Evolutionary conservation across 345 rosid genomes (phyloP).

Genomic region (Chamaenerion angustifolium): DNA sequence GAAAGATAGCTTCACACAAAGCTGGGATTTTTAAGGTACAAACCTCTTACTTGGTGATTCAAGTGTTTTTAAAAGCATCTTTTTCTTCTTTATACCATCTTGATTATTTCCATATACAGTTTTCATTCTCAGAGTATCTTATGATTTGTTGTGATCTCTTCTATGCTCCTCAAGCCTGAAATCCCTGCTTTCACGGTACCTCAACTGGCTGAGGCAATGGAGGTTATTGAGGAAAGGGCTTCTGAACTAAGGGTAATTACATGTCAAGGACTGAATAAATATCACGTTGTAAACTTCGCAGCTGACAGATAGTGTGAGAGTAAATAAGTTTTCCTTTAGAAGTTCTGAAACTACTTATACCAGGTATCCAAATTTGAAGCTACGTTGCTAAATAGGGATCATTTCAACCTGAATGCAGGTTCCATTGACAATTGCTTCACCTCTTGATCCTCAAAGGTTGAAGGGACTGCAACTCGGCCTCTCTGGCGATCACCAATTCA

Average conservation of each 20-base stretch:
- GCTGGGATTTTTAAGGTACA: constrained; percentile 93
- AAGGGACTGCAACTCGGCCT: constrained; percentile 48
- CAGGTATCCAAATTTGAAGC: too few relatives aligned
- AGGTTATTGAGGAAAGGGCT: constrained; percentile 47
- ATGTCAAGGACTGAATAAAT: not conserved
- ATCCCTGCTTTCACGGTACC: constrained; percentile 73
- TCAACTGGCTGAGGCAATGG: constrained; percentile 80
- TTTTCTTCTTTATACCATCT: constrained; percentile 12
- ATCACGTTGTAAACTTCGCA: not conserved
- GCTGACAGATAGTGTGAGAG: not conserved
- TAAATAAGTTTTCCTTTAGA: not conserved
- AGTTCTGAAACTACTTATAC: too few relatives aligned
- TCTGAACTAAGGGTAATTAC: constrained; percentile 31
- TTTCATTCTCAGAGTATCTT: constrained; percentile 23
- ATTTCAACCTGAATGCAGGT: constrained; percentile 31
- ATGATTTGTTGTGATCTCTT: constrained; percentile 48
- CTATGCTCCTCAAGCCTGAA: constrained; percentile 56
- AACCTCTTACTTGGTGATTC: constrained; percentile 10
- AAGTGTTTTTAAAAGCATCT: constrained; percentile 9
- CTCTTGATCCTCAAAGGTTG: constrained; percentile 35
- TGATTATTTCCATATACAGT: constrained; percentile 16
- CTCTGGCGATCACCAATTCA: constrained; percentile 74
- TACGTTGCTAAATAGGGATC: not conserved
- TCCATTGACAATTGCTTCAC: constrained; percentile 48
- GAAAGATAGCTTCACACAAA: constrained; percentile 66